Percentiles rank a stretch among this genome's conserved stretches.
Conservation (phyloP, 257 asterid species). For the Prunella vulgaris region DNA sequence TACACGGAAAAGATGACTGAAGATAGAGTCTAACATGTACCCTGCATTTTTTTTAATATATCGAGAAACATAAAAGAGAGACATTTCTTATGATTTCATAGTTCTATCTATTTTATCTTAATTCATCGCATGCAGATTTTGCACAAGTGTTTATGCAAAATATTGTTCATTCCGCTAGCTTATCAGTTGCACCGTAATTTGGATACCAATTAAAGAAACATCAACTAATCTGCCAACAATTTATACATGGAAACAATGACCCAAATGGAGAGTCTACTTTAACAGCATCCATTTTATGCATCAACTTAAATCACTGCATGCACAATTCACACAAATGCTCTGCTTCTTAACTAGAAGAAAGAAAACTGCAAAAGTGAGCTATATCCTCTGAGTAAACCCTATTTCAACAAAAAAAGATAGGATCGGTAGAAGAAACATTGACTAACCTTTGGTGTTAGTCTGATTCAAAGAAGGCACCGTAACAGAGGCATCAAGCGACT, state of each 20-base stretch:
- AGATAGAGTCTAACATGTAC: not conserved
- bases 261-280: too few species aligned
- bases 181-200: too few species aligned
- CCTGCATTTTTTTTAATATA: not conserved
- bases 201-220: too few species aligned
- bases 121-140: not conserved
- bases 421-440: not conserved
- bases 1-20: not conserved
- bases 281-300: too few species aligned
- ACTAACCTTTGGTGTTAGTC: constrained; percentile 35
- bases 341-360: not conserved
- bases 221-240: too few species aligned
- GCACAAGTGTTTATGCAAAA: too few species aligned
- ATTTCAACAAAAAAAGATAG: constrained; percentile 2
- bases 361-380: not conserved
- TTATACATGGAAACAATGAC: too few species aligned
- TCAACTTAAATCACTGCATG: not conserved
- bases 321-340: not conserved
- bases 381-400: not conserved
- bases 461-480: constrained; percentile 32
- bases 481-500: constrained; percentile 25
- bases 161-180: too few species aligned
- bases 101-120: not conserved
- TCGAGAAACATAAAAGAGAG: not conserved
- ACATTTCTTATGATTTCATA: not conserved